These are phyloP conservation scores for Serendipita sp. DNA, from an alignment of 768 basidiomycete species.

Conservation along the genomic window DNA sequence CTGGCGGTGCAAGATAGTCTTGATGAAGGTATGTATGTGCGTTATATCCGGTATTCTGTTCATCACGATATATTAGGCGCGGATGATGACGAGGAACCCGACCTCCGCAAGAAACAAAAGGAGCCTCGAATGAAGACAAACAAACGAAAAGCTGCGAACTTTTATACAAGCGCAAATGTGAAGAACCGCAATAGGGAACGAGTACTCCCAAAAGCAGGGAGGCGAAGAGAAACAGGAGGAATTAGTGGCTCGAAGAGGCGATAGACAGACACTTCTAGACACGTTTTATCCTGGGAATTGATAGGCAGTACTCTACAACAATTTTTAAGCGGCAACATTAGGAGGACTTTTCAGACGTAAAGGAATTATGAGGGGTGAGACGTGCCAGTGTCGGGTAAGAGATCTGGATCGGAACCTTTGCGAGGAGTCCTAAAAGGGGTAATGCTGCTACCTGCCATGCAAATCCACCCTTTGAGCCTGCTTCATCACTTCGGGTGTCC, in stretches of 20 bases:
- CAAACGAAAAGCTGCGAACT: slow-evolving; percentile 85
- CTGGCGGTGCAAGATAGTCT: slow-evolving; percentile 14
- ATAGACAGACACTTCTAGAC: neutral
- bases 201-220: neutral
- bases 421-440: neutral
- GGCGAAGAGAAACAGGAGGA: neutral
- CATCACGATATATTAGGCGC: slow-evolving; percentile 7
- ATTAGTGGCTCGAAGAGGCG: neutral
- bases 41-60: slow-evolving; percentile 3
- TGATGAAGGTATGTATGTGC: slow-evolving; percentile 8
- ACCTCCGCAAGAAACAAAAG: slow-evolving; percentile 26
- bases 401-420: neutral
- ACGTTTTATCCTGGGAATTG: neutral
- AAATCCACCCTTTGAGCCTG: neutral
- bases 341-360: neutral
- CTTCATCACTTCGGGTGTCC: neutral
- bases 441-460: neutral
- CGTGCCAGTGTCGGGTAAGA: neutral
- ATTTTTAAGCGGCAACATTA: too few relatives aligned
- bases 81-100: slow-evolving; percentile 18
- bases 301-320: neutral
- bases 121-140: slow-evolving; percentile 81
- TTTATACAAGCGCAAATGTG: slow-evolving; percentile 69
- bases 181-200: slow-evolving; percentile 45
- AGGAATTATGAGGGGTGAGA: neutral